phyloP scores from a whole-genome alignment of 139 green algal species.

The Yamagishiella unicocca region DNA sequence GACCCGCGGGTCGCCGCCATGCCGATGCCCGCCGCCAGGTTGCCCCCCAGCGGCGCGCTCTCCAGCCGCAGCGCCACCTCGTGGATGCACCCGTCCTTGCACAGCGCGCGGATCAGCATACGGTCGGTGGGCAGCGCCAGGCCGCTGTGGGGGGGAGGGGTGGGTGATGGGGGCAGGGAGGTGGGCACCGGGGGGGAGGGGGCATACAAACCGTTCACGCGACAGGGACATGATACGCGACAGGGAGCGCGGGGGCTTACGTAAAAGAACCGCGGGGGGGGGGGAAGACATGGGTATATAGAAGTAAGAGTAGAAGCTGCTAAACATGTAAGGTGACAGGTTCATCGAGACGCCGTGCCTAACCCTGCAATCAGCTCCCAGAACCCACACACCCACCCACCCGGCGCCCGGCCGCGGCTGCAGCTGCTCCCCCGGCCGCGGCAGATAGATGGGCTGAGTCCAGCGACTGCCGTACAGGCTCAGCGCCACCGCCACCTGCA shows the following conservation, averaged over 20 bases:
- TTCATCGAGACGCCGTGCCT: neutral
- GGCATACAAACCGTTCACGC: too few species aligned
- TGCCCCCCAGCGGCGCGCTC: constrained; percentile 20
- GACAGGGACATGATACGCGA: too few species aligned
- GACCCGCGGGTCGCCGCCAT: constrained; percentile 10
- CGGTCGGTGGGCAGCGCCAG: constrained; percentile 5
- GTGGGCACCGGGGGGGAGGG: too few species aligned
- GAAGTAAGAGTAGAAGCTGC: too few species aligned
- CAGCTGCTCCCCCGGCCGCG: constrained; percentile 27
- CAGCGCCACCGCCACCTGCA: constrained; percentile 19
- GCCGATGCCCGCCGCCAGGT: neutral
- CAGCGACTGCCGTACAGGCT: constrained; percentile 56
- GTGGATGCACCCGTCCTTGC: constrained; percentile 61
- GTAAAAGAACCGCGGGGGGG: too few species aligned
- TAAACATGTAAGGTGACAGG: too few species aligned
- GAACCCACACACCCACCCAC: neutral
- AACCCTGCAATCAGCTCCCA: neutral
- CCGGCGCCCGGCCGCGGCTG: neutral
- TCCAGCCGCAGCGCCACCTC: constrained; percentile 74
- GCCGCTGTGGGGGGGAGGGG: neutral
- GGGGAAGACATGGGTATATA: too few species aligned
- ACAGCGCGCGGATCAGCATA: constrained; percentile 26
- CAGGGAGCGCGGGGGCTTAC: too few species aligned
- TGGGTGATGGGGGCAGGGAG: neutral
- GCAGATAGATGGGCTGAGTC: constrained; percentile 50